A percentile compares a stretch with the other conserved stretches of the same genome.
These are phyloP conservation scores for Kazachstania africana DNA, from an alignment of 805 yeast species.

Conservation along the genomic window DNA sequence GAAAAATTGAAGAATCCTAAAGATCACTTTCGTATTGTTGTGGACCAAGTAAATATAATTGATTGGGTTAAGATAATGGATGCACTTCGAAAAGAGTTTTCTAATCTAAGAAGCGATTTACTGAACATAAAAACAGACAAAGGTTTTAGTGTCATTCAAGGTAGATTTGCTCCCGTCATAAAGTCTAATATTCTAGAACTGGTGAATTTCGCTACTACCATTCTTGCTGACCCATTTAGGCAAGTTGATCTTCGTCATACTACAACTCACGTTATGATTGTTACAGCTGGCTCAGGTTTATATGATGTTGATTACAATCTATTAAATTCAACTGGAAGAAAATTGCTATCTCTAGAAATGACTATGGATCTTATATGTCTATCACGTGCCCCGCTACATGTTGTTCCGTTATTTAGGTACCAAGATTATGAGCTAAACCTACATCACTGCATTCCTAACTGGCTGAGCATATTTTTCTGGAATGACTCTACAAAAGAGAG, in stretches of 20 bases:
- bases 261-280: conserved; percentile 75
- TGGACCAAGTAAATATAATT: conserved; percentile 80
- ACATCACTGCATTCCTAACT: conserved; percentile 77
- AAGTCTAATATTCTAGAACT: conserved; percentile 88
- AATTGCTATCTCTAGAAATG: conserved; percentile 65
- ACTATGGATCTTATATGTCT: conserved; percentile 83
- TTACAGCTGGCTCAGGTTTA: conserved; percentile 88
- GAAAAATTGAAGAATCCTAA: conserved; percentile 54
- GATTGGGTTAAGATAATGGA: conserved; percentile 93
- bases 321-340: conserved; percentile 60
- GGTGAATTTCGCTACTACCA: conserved; percentile 67
- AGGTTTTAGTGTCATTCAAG: conserved; percentile 33
- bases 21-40: conserved; percentile 87
- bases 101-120: conserved; percentile 67
- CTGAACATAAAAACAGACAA: conserved; percentile 31
- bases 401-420: conserved; percentile 79
- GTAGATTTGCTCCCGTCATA: conserved; percentile 69
- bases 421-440: conserved; percentile 38
- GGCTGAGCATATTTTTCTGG: conserved; percentile 94
- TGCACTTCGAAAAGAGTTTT: conserved; percentile 70
- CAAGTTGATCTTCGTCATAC: conserved; percentile 85
- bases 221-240: conserved; percentile 63
- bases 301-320: conserved; percentile 82
- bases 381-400: conserved; percentile 84
- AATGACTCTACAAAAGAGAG: conserved; percentile 37